Evolutionary conservation across 345 rosid genomes (phyloP).

Genomic region (Syzygium aromaticum): DNA sequence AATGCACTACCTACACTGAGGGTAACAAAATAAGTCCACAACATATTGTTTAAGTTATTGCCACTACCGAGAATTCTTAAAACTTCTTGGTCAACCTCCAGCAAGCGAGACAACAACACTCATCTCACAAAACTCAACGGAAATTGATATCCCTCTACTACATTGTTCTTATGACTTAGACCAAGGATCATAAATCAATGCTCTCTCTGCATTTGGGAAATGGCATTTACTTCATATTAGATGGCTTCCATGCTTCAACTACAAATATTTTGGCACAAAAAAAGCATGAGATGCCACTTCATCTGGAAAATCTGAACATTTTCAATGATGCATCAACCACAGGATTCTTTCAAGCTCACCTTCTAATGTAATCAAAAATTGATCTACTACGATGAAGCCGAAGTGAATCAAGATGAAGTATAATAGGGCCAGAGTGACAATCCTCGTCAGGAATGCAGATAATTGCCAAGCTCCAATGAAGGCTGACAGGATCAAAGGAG

Average conservation of each 20-base stretch:
- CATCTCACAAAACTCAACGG: not conserved
- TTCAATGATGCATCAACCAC: not conserved
- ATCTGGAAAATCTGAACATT: not conserved
- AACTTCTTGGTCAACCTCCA: not conserved
- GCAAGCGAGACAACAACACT: not conserved
- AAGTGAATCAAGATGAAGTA: constrained; percentile 90
- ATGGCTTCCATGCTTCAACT: not conserved
- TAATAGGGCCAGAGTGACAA: constrained; percentile 65
- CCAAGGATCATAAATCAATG: not conserved
- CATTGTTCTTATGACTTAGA: not conserved
- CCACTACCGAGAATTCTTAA: not conserved
- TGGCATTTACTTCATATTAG: not conserved
- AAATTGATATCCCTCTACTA: not conserved
- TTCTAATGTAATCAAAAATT: constrained; percentile 60
- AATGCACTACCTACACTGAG: not conserved
- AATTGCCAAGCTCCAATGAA: constrained; percentile 95
- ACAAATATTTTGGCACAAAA: not conserved
- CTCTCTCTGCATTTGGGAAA: not conserved
- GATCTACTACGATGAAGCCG: constrained; percentile 54
- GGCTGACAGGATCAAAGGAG: constrained; percentile 22
- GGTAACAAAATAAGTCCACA: not conserved
- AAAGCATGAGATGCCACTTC: not conserved
- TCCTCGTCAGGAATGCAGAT: constrained; percentile 79
- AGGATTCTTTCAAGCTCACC: constrained; percentile 32
- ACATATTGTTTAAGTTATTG: not conserved